These are phyloP conservation scores for Rhynchosporium agropyri DNA, from an alignment of 2,329 filamentous ascomycete genomes.

Conservation along the genomic window DNA sequence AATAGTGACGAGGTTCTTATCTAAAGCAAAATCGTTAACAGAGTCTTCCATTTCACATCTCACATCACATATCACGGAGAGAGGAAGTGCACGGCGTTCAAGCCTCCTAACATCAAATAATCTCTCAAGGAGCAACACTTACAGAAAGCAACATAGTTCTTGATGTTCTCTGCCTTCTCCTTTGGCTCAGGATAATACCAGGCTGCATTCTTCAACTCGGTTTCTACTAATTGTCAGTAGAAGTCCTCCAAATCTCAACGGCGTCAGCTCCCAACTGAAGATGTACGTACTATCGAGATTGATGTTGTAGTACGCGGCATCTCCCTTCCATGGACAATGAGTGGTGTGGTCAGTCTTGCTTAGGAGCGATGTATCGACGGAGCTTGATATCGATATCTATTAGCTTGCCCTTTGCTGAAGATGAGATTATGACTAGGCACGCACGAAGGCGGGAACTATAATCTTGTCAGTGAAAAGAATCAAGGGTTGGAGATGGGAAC, in stretches of 20 bases:
- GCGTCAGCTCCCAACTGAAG: neutral
- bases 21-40: slow-evolving; percentile 20
- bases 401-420: neutral
- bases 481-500: slow-evolving; percentile 22
- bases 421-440: slow-evolving; percentile 13
- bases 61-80: neutral
- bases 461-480: slow-evolving; percentile 23
- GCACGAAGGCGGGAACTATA: slow-evolving; percentile 44
- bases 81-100: neutral
- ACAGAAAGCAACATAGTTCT: slow-evolving; percentile 52
- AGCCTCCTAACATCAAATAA: neutral
- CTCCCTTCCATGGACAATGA: slow-evolving; percentile 51
- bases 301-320: slow-evolving; percentile 52
- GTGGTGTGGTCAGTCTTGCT: slow-evolving; percentile 47
- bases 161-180: slow-evolving; percentile 48
- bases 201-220: slow-evolving; percentile 48
- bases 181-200: slow-evolving; percentile 51
- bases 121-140: slow-evolving; percentile 36
- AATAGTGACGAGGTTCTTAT: slow-evolving; percentile 36
- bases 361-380: slow-evolving; percentile 47
- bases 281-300: slow-evolving; percentile 44
- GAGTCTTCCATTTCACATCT: neutral
- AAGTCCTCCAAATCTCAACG: neutral
- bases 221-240: slow-evolving; percentile 35
- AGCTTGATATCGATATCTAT: slow-evolving; percentile 31